These are phyloP conservation scores for Fusarium zealandicum DNA, from an alignment of 2,329 filamentous ascomycete genomes.

Conservation along the genomic window DNA sequence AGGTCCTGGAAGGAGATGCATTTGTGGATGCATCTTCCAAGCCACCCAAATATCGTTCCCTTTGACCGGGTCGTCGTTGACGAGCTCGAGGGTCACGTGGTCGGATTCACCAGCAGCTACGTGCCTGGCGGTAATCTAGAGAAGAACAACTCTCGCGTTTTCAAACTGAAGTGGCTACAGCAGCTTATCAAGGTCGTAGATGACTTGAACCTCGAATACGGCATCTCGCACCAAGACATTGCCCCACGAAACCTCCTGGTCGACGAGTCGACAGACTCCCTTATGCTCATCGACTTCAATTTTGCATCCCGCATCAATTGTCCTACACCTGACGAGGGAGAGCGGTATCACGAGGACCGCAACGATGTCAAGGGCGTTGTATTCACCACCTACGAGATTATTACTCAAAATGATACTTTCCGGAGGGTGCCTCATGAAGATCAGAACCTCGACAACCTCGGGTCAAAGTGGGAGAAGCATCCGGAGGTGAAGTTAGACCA, in stretches of 20 bases:
- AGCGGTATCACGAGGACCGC: constrained; percentile 25
- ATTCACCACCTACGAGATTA: constrained; percentile 49
- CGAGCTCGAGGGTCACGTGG: constrained; percentile 40
- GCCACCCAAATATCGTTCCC: constrained; percentile 45
- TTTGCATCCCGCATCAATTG: constrained; percentile 35
- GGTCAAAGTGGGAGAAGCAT: constrained; percentile 43
- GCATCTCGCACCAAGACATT: constrained; percentile 51
- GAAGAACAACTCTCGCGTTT: constrained; percentile 41
- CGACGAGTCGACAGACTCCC: constrained; percentile 42
- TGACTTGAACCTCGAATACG: constrained; percentile 47
- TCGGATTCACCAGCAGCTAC: constrained; percentile 47
- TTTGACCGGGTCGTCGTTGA: constrained; percentile 47
- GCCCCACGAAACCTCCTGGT: constrained; percentile 49
- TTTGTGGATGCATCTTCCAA: constrained; percentile 45
- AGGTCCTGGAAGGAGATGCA: constrained; percentile 46
- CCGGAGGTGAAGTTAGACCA: constrained; percentile 45
- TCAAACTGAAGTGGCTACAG: constrained; percentile 47
- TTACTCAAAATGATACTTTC: constrained; percentile 43
- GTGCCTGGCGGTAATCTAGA: constrained; percentile 44
- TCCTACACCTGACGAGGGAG: constrained; percentile 2
- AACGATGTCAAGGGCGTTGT: constrained; percentile 48
- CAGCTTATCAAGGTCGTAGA: constrained; percentile 46
- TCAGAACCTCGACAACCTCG: constrained; percentile 31
- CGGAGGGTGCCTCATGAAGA: constrained; percentile 36
- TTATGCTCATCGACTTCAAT: constrained; percentile 51